Percentiles rank a stretch among this genome's conserved stretches.
phyloP scores from a whole-genome alignment of 495 filamentous ascomycete genomes.

The Xylona heveae region DNA sequence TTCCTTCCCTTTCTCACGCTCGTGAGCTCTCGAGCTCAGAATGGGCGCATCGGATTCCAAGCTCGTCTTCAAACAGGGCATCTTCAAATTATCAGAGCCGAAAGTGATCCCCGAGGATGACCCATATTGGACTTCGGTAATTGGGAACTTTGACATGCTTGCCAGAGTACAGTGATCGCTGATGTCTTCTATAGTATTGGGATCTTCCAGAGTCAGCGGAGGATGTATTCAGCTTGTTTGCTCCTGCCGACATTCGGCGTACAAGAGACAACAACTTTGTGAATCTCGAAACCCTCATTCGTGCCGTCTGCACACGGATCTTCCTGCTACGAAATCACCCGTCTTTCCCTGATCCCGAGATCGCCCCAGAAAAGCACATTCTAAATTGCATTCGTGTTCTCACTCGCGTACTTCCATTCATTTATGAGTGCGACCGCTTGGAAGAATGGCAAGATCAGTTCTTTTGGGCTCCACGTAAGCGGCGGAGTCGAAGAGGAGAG shows the following conservation, averaged over 20 bases:
- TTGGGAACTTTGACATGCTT: slow-evolving; percentile 18
- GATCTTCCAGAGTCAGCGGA: slow-evolving; percentile 90
- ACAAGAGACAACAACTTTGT: slow-evolving; percentile 67
- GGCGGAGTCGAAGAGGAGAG: slow-evolving; percentile 28
- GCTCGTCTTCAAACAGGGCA: slow-evolving; percentile 96
- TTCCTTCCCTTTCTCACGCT: too few species aligned
- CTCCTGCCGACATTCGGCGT: slow-evolving; percentile 77
- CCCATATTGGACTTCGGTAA: slow-evolving; percentile 79
- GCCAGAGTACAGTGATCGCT: background rate
- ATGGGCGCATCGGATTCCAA: slow-evolving; percentile 99
- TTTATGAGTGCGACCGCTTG: slow-evolving; percentile 80
- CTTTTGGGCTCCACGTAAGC: slow-evolving; percentile 70
- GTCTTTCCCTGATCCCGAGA: slow-evolving; percentile 72
- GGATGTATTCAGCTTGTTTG: slow-evolving; percentile 93
- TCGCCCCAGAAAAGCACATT: slow-evolving; percentile 75
- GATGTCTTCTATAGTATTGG: slow-evolving; percentile 59
- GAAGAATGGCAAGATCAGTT: slow-evolving; percentile 78
- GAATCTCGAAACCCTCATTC: slow-evolving; percentile 82
- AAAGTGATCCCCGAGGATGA: slow-evolving; percentile 73
- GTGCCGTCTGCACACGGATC: slow-evolving; percentile 61
- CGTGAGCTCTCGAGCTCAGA: too few species aligned
- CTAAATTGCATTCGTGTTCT: slow-evolving; percentile 87
- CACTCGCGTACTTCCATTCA: slow-evolving; percentile 75
- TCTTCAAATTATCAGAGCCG: slow-evolving; percentile 89
- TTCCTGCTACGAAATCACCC: slow-evolving; percentile 66